Percentiles rank a stretch among this genome's conserved stretches.
phyloP scores from a whole-genome alignment of 108 stramenopile species.

The Fragilaria crotonensis region DNA sequence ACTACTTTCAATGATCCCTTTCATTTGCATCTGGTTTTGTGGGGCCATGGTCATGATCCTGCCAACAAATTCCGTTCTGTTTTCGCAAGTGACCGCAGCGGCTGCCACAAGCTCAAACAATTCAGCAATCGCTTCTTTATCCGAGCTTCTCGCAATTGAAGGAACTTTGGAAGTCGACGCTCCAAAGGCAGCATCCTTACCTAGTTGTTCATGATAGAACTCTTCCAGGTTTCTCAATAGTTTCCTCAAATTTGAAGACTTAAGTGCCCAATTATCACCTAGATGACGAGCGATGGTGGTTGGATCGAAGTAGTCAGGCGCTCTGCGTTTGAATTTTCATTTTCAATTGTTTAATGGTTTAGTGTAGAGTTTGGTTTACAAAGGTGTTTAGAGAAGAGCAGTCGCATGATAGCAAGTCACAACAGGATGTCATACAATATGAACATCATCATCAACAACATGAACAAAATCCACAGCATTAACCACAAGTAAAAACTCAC shows the following conservation, averaged over 20 bases:
- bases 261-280: slow-evolving; percentile 82
- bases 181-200: slow-evolving; percentile 66
- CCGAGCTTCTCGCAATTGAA: slow-evolving; percentile 35
- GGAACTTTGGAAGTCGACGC: slow-evolving; percentile 27
- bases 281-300: slow-evolving; percentile 78
- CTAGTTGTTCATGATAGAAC: slow-evolving; percentile 63
- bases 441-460: slow-evolving; percentile 2
- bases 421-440: no score
- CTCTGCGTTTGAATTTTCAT: slow-evolving; percentile 42
- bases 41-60: slow-evolving; percentile 69
- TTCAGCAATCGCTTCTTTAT: slow-evolving; percentile 39
- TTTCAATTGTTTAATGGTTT: no score
- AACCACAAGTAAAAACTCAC: slow-evolving; percentile 35
- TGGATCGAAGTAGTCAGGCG: slow-evolving; percentile 75
- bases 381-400: no score
- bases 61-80: slow-evolving; percentile 53
- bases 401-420: no score
- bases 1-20: slow-evolving; percentile 61
- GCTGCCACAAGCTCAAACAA: slow-evolving; percentile 76
- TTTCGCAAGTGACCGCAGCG: slow-evolving; percentile 77
- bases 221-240: slow-evolving; percentile 74
- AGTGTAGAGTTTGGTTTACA: no score
- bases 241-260: slow-evolving; percentile 75
- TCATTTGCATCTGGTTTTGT: slow-evolving; percentile 61
- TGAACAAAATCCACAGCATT: not conserved